Conservation (phyloP, 1,139 yeast genomes). For the Taphrina flavorubra region DNA sequence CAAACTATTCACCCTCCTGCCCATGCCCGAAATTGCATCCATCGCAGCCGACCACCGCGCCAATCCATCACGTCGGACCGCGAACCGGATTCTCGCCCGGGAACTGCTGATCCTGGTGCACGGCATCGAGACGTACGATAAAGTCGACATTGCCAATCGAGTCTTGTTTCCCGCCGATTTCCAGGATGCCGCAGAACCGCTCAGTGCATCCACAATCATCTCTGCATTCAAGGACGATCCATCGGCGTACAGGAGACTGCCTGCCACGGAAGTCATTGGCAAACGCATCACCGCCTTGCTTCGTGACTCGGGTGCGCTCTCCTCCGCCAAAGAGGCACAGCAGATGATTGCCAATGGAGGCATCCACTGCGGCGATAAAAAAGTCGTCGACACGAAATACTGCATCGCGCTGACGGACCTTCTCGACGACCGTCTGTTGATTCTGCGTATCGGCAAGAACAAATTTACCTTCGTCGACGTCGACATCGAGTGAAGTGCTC, state of each 20-base stretch:
- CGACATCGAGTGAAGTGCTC: background rate
- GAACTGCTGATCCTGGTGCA: slow-evolving; percentile 88
- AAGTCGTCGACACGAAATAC: slow-evolving; percentile 60
- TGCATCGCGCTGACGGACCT: slow-evolving; percentile 60
- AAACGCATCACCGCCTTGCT: slow-evolving; percentile 50
- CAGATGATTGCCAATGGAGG: slow-evolving; percentile 74
- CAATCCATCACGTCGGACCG: slow-evolving; percentile 69
- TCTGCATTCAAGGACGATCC: slow-evolving; percentile 67
- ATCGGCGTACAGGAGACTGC: slow-evolving; percentile 57
- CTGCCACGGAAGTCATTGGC: slow-evolving; percentile 53
- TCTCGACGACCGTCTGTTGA: slow-evolving; percentile 65
- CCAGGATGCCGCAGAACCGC: slow-evolving; percentile 54
- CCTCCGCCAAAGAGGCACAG: slow-evolving; percentile 61
- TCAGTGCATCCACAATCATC: slow-evolving; percentile 62
- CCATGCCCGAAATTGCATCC: slow-evolving; percentile 62
- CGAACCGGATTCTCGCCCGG: slow-evolving; percentile 76
- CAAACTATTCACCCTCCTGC: slow-evolving; percentile 78
- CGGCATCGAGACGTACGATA: slow-evolving; percentile 75
- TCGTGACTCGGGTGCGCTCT: slow-evolving; percentile 12
- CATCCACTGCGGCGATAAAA: slow-evolving; percentile 69
- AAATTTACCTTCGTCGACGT: slow-evolving; percentile 45
- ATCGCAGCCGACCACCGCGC: slow-evolving; percentile 61
- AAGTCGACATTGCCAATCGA: slow-evolving; percentile 67
- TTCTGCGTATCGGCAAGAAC: slow-evolving; percentile 74
- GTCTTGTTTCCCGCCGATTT: slow-evolving; percentile 68